Evolutionary conservation across 2,329 filamentous ascomycete genomes (phyloP), one percentile per base, ranked within the genome.

Genomic region (Didymella exigua): DNA sequence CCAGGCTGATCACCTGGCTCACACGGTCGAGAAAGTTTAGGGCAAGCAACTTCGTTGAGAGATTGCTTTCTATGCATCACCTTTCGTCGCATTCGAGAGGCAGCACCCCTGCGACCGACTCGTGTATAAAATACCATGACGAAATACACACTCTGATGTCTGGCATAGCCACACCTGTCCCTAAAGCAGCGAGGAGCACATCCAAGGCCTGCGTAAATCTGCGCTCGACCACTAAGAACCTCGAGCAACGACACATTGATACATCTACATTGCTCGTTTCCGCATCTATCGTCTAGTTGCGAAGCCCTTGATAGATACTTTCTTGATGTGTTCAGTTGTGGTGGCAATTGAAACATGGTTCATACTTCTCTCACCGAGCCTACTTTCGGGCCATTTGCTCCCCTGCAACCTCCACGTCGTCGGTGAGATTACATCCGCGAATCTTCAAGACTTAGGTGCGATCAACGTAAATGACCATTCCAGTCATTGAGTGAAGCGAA

Each of bases 1-100:
- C 11, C 49, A 52, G 9, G 26, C 37, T 19, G 29, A 55, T 38
- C 53, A 53, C 18, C 26, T 48, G 14, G 44, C 42, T 27, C 51
- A 46, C 13, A 43, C 26, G 14, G 42, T 36, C 11, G 56, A 56
- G 19, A 61, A 61, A 29, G 54, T 57, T 24, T 61, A 53, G 16
- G 38, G 13, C n/a, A 5, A 18, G 19, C 14, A 14, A 42, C 1
- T 9, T 24, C 16, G 30, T 26, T 23, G 13, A 48, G 13, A 48
- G 42, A 29, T 51, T 56, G 34, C 40, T 5, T 26, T 42, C 36
- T 27, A 55, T 36, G 47, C 46, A 24, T 42, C 21, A 8, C 11
- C 16, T 5, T 33, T 4, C 8, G 13, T 45, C 40, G 33, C 21
- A 16, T 10, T 9, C 14, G 11, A 26, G n/a, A 50, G 29, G 18